Evolutionary conservation across 2,329 filamentous ascomycete genomes (phyloP), one percentile per base, ranked within the genome.

Genomic region (Microthyrium microscopicum): DNA sequence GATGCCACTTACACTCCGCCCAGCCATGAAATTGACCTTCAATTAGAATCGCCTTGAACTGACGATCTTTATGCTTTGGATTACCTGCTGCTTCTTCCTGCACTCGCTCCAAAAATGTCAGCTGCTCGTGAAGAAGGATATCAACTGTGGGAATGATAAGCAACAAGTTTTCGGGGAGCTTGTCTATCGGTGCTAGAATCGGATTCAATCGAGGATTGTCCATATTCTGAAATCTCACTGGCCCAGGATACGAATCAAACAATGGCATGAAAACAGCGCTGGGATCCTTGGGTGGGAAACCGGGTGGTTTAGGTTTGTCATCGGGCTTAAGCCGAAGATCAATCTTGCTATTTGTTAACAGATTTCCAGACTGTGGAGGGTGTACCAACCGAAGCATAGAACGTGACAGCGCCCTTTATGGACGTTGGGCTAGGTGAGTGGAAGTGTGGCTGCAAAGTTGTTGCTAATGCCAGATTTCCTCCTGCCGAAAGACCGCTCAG

Each of bases 401-500:
- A 60, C 0, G 48, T 55, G 4, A 61, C 47, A 12, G 49, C 45
- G 2, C 51, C 61, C 36, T 56, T 57, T n/a, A 56, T 46, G 4
- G 38, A 43, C 5, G 42, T 52, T 19, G 34, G 40, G 9, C 36
- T 42, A 20, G 38, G 51, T 49, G n/a, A 11, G 17, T 39, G 36
- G 21, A 20, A 33, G 5, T 13, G 20, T 19, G 45, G 31, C 16
- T 39, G 26, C 36, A 45, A 41, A 13, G 44, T 42, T 25, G 50
- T 41, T 3, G 45, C 49, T 5, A 66, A 36, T 3, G 56, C 58
- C 5, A 66, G 45, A 38, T 58, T 62, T 0, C 50, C 61, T 5
- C 64, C 63, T 0, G 55, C 56, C 1, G 58, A 62, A 20, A 53
- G 53, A 1, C 62, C 63, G 18, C 54, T 53, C 2, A 61, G 44